Evolutionary conservation across 2,329 filamentous ascomycete species (phyloP).

Genomic region (Botrytis cinerea): DNA sequence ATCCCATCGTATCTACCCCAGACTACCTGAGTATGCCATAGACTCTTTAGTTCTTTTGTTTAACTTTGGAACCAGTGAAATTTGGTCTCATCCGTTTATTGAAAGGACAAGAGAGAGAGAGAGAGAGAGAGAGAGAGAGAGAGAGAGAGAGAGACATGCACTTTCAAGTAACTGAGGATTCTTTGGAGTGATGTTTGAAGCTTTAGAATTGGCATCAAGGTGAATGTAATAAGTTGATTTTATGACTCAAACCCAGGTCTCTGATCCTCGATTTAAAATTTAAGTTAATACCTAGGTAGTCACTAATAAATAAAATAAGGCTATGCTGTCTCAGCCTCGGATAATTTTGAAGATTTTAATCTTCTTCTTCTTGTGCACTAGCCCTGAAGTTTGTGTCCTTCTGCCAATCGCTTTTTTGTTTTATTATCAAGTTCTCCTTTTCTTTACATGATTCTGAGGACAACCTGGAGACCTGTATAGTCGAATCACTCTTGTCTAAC

Average conservation of each 20-base stretch:
- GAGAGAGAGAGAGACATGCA: not conserved
- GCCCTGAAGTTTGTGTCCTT: no score
- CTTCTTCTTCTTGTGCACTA: not conserved
- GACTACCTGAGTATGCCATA: no score
- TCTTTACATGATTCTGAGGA: not conserved
- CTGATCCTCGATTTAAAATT: not conserved
- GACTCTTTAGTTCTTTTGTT: not conserved
- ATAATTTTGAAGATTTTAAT: not conserved
- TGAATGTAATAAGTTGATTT: not conserved
- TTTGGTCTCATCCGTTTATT: not conserved
- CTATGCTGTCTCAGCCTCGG: not conserved
- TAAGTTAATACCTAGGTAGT: fast-evolving
- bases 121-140: not conserved
- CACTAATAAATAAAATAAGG: not conserved
- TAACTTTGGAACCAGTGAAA: not conserved
- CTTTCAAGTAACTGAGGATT: not conserved
- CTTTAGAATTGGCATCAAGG: not conserved
- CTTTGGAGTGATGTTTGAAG: fast-evolving
- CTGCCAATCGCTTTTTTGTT: not conserved
- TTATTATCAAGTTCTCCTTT: no score
- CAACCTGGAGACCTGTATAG: no score
- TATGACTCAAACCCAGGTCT: no score
- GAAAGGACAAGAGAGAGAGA: not conserved
- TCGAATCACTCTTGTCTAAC: no score
- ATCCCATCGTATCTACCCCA: not conserved